Conservation (phyloP, 805 yeast species). For the Saccharomycopsis guyanensis region DNA sequence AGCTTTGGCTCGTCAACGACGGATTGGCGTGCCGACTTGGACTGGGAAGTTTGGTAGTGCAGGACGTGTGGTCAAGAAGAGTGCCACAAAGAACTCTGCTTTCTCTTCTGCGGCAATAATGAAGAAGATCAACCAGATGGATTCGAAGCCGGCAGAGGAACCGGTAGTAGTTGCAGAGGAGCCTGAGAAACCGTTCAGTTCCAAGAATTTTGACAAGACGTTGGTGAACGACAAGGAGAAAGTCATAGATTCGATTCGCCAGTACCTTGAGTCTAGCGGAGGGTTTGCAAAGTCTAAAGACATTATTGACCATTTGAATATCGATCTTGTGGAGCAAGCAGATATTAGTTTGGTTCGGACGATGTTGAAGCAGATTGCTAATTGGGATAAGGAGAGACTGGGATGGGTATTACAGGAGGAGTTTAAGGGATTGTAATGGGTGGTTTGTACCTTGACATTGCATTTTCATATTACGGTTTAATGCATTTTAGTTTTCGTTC, state of each 20-base stretch:
- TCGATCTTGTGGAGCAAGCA: constrained; percentile 36
- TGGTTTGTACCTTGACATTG: no score
- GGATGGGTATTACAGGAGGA: constrained; percentile 65
- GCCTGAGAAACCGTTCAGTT: background rate
- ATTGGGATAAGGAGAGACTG: constrained; percentile 49
- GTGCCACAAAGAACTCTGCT: background rate
- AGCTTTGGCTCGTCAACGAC: constrained; percentile 31
- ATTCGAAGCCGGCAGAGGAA: background rate
- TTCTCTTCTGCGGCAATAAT: constrained; percentile 16
- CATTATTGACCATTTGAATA: constrained; percentile 34
- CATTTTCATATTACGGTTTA: no score
- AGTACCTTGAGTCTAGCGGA: constrained; percentile 32
- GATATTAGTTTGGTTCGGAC: constrained; percentile 59
- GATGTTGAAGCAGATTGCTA: constrained; percentile 58
- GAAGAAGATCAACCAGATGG: background rate
- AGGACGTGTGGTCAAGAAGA: constrained; percentile 39
- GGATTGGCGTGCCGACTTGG: constrained; percentile 89
- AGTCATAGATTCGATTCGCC: constrained; percentile 32
- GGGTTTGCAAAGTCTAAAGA: constrained; percentile 42
- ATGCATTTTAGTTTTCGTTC: no score
- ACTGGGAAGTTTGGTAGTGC: constrained; percentile 89
- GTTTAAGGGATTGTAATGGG: constrained; percentile 27
- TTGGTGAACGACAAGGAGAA: constrained; percentile 22
- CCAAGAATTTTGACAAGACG: constrained; percentile 4
- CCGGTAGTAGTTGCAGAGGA: background rate